These are phyloP conservation scores for Blastocrithidia nonstop DNA, from an alignment of 208 protist genomes.

Conservation along the genomic window DNA sequence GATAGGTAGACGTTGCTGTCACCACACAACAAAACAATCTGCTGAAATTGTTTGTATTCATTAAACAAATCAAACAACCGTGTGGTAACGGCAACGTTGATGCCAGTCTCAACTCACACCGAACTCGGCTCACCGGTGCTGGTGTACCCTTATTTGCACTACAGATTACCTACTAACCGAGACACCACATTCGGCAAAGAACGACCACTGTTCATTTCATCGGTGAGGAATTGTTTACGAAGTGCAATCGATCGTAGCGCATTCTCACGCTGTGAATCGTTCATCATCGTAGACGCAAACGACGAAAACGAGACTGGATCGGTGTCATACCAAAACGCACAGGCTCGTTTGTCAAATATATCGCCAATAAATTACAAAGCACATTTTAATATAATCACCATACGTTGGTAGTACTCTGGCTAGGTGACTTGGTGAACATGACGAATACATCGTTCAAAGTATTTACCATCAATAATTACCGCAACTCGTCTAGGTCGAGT, in stretches of 20 bases:
- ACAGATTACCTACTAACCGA: slow-evolving; percentile 66
- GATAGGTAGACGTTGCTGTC: slow-evolving; percentile 65
- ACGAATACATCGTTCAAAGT: slow-evolving; percentile 68
- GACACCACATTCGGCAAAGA: slow-evolving; percentile 65
- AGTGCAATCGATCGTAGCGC: slow-evolving; percentile 28
- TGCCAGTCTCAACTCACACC: slow-evolving; percentile 74
- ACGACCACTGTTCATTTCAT: slow-evolving; percentile 68
- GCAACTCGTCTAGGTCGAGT: slow-evolving; percentile 30
- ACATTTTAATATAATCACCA: slow-evolving; percentile 30
- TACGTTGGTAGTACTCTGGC: slow-evolving; percentile 35
- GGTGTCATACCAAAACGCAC: slow-evolving; percentile 80
- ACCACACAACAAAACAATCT: slow-evolving; percentile 73
- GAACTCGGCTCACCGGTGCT: slow-evolving; percentile 51
- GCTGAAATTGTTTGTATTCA: slow-evolving; percentile 41
- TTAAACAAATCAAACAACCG: slow-evolving; percentile 63
- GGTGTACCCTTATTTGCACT: slow-evolving; percentile 45
- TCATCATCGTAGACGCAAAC: slow-evolving; percentile 67
- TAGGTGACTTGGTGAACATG: slow-evolving; percentile 10
- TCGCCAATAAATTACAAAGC: slow-evolving; percentile 67
- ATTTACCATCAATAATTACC: slow-evolving; percentile 71
- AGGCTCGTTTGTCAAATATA: slow-evolving; percentile 49
- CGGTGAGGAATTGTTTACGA: slow-evolving; percentile 29
- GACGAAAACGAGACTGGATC: slow-evolving; percentile 51
- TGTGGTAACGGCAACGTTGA: slow-evolving; percentile 71
- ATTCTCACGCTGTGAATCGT: slow-evolving; percentile 41